These are phyloP conservation scores for Jatropha multifida DNA, from an alignment of 441 rosid species.

Conservation along the genomic window DNA sequence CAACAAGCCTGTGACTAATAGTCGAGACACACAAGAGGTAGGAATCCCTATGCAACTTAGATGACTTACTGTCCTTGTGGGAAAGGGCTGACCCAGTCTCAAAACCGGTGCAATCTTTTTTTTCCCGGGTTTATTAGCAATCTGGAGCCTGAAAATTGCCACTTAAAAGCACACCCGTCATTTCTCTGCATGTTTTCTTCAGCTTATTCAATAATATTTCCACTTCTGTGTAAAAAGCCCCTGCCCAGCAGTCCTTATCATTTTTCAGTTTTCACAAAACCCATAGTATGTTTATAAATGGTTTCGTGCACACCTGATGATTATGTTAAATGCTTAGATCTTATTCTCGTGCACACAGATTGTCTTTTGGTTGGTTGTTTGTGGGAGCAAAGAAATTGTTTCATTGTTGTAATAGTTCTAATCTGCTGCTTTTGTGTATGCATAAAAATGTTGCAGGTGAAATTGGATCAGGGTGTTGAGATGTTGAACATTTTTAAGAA, in stretches of 20 bases:
- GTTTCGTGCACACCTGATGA: background rate
- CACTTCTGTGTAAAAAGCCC: background rate
- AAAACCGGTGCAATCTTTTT: background rate
- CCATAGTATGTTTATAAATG: background rate
- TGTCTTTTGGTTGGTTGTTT: background rate
- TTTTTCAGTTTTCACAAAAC: background rate
- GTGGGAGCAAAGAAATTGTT: background rate
- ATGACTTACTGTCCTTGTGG: background rate
- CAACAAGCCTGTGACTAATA: slow-evolving; percentile 20
- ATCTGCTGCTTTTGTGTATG: background rate
- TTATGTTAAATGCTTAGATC: background rate
- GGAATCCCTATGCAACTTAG: background rate
- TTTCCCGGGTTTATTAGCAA: background rate
- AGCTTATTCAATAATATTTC: background rate
- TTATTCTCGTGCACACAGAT: background rate
- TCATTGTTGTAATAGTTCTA: background rate
- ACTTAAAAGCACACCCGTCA: background rate
- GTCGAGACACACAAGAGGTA: slow-evolving; percentile 89
- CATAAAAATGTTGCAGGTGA: slow-evolving; percentile 47
- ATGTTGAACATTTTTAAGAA: slow-evolving; percentile 72
- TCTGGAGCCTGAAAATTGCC: background rate
- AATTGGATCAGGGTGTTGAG: slow-evolving; percentile 67
- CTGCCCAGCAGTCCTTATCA: too few relatives aligned
- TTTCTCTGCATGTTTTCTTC: background rate
- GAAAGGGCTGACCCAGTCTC: background rate